Base-by-base conservation (phyloP, 305 asterid species). In the Solanum aculeatissimum region DNA sequence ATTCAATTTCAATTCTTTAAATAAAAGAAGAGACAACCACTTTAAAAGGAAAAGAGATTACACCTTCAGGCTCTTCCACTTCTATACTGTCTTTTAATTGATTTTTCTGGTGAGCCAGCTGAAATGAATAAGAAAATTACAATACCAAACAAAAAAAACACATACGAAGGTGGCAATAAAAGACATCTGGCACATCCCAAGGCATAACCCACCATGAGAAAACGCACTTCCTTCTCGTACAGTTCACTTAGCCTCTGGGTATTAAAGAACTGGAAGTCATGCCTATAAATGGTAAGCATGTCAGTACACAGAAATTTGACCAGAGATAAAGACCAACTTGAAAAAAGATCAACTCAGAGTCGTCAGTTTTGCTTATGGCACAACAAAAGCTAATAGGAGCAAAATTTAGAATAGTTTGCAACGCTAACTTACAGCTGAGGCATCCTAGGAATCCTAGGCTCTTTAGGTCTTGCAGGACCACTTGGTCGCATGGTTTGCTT, bases 381-480 rank as follows among this genome's bases (percentile, higher is more conserved):
- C 65, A 49, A 49, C 45, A 51, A 29, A 25, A 27, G 51, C 65
- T 18, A 11, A 25, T 71, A 53, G 80, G 79, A 80, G 65, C 9
- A 68, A 21, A 21, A 35, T 62, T 74, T 55, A 91, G 85, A 66
- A 82, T 49, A 25, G 81, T 25, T 47, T 51, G 65, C 82, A 77
- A 29, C 25, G 57, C n/a, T 18, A 43, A 77, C 94, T 88, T 90
- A 97, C 99, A 97, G 85, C 92, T 95, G 99, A 21, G 99, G 99
- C 99, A 97, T 97, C 86, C 99, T 97, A 83, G 99, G 99, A 87
- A 97, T 95, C 84, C 99, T 93, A 85, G 99, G 99, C 91, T 97
- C 99, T 87, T 94, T 97, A 47, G 99, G 94, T 86, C 89, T 93
- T 19, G 95, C 93, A 82, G 99, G 99, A 87, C 98, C 99, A 93